Evolutionary conservation across 768 basidiomycete genomes (phyloP).

Genomic region (Lanmaoa rubissima): DNA sequence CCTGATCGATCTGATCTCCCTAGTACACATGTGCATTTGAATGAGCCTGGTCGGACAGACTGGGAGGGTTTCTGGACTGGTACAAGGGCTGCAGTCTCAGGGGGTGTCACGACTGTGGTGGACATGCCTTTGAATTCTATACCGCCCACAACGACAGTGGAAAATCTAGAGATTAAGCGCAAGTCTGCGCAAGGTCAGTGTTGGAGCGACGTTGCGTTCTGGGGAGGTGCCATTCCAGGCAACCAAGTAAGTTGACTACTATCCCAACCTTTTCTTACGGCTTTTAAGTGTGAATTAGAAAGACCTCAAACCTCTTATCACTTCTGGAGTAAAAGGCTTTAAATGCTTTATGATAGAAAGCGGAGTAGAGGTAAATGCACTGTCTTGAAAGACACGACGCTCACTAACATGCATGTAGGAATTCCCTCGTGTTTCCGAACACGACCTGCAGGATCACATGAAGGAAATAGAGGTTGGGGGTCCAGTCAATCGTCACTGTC

Average conservation of each 20-base stretch:
- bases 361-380: constrained; percentile 75
- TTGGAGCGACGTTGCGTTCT: constrained; percentile 72
- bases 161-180: constrained; percentile 70
- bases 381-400: constrained; percentile 1
- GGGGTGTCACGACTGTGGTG: constrained; percentile 92
- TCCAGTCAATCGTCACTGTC: background rate
- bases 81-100: constrained; percentile 86
- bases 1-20: background rate
- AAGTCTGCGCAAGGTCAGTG: constrained; percentile 65
- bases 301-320: constrained; percentile 72
- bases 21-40: constrained; percentile 90
- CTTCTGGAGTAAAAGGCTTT: constrained; percentile 88
- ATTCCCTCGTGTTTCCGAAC: constrained; percentile 82
- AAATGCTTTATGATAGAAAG: constrained; percentile 97
- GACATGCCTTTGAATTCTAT: constrained; percentile 99
- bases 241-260: constrained; percentile 59
- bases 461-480: constrained; percentile 60
- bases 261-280: background rate
- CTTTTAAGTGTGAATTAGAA: constrained; percentile 39
- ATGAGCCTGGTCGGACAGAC: constrained; percentile 88
- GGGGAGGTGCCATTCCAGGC: constrained; percentile 92
- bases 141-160: constrained; percentile 88
- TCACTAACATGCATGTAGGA: constrained; percentile 52
- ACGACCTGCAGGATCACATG: constrained; percentile 71
- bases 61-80: constrained; percentile 96